phyloP scores from a whole-genome alignment of 257 asterid species.

The Solanum gandarillasii region DNA sequence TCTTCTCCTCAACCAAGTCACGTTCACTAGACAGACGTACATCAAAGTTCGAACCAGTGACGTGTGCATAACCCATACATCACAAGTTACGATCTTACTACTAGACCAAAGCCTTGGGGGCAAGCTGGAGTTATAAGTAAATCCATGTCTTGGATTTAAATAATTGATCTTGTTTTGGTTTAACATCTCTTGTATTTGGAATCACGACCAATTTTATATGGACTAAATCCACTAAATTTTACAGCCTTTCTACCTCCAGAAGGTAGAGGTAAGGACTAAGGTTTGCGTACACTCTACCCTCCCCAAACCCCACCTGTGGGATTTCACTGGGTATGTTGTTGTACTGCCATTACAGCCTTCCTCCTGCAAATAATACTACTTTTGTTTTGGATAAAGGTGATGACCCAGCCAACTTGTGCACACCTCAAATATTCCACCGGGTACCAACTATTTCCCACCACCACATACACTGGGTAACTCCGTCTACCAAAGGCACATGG shows the following conservation, averaged over 20 bases:
- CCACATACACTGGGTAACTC: not conserved
- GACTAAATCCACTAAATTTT: not conserved
- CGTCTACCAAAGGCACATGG: not conserved
- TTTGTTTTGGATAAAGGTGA: not conserved
- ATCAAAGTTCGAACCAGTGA: not conserved
- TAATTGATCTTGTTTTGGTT: not conserved
- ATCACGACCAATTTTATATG: not conserved
- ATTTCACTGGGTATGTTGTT: not conserved
- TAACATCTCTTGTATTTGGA: not conserved
- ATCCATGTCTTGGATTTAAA: not conserved
- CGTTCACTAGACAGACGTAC: not conserved
- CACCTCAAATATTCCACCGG: not conserved
- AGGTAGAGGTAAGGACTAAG: not conserved
- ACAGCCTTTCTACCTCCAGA: not conserved
- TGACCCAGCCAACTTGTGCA: not conserved
- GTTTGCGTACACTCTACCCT: not conserved
- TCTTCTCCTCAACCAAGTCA: not conserved
- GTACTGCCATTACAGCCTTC: not conserved
- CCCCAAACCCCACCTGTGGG: not conserved
- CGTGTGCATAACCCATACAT: not conserved
- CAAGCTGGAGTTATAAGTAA: not conserved
- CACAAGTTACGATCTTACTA: not conserved
- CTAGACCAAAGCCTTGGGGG: not conserved
- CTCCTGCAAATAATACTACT: not conserved
- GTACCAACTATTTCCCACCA: not conserved